A percentile compares a stretch with the other conserved stretches of the same genome.
Conservation (phyloP, 768 basidiomycete genomes). For the Lactifluus pinguis region DNA sequence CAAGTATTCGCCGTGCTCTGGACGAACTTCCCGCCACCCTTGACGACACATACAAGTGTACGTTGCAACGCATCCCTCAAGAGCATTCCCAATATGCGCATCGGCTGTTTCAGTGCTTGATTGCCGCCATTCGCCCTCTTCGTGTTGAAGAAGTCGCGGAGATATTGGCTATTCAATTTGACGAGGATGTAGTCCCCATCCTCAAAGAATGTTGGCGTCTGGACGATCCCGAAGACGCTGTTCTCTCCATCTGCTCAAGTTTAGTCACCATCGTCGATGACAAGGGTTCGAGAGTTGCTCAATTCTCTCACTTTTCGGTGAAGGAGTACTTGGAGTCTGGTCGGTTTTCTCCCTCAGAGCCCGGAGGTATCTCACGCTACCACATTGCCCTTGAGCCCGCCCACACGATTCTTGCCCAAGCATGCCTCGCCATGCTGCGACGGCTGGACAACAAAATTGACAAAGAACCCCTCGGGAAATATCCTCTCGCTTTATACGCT, state of each 20-base stretch:
- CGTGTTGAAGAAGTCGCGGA: constrained; percentile 1
- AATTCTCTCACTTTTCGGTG: constrained; percentile 3
- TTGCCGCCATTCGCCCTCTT: background rate
- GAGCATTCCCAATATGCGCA: background rate
- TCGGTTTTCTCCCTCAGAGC: background rate
- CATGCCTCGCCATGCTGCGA: background rate
- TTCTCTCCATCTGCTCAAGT: background rate
- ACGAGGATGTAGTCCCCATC: background rate
- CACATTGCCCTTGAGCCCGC: background rate
- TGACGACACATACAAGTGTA: background rate
- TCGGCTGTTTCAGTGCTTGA: background rate
- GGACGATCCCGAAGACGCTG: background rate
- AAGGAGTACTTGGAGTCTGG: constrained; percentile 3
- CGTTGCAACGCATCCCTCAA: background rate
- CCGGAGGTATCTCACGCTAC: background rate
- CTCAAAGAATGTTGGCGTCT: background rate
- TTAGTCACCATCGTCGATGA: background rate
- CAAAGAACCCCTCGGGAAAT: background rate
- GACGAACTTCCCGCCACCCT: background rate
- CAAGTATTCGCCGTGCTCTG: background rate
- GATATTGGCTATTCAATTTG: background rate
- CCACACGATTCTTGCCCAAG: background rate
- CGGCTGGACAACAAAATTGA: background rate
- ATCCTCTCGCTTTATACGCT: background rate
- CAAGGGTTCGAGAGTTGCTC: background rate